These are phyloP conservation scores for Dioscorea zingiberensis DNA, from an alignment of 106 monocot genomes.

Conservation along the genomic window DNA sequence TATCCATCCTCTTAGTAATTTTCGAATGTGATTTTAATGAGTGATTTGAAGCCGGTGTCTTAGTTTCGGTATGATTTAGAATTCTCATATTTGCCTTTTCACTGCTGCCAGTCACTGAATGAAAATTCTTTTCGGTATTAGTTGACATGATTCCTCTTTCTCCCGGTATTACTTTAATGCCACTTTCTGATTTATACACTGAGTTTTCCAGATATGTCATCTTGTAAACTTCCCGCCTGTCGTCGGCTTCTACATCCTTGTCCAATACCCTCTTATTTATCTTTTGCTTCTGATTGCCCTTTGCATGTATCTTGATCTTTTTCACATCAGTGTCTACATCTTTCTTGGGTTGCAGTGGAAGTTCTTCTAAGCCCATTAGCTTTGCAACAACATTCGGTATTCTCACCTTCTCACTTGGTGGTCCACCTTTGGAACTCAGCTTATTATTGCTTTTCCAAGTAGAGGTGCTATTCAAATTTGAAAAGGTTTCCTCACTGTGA, in stretches of 20 bases:
- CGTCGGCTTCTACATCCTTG: background rate
- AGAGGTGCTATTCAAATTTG: conserved; percentile 2
- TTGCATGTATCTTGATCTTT: background rate
- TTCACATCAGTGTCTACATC: conserved; percentile 18
- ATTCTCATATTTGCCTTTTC: conserved; percentile 11
- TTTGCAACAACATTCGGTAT: conserved; percentile 78
- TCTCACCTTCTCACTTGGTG: conserved; percentile 32
- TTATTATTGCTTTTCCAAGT: conserved; percentile 10
- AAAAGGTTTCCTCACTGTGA: conserved; percentile 8
- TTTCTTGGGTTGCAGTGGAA: conserved; percentile 30
- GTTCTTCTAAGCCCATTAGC: conserved; percentile 85
- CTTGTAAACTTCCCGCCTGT: background rate
- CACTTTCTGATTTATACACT: background rate
- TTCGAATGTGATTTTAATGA: background rate
- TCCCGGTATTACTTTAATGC: conserved; percentile 3
- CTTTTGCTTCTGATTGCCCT: conserved; percentile 10
- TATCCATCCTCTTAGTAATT: conserved; percentile 8
- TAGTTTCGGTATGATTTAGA: conserved; percentile 1
- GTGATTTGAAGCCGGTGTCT: background rate
- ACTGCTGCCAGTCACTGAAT: conserved; percentile 4
- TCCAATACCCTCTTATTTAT: background rate
- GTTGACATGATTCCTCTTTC: conserved; percentile 1
- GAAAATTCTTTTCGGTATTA: background rate
- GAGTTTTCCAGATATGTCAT: background rate
- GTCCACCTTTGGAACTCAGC: conserved; percentile 6